Conservation (phyloP, 1,284 basidiomycete genomes). For the Boletus coffeatus region DNA sequence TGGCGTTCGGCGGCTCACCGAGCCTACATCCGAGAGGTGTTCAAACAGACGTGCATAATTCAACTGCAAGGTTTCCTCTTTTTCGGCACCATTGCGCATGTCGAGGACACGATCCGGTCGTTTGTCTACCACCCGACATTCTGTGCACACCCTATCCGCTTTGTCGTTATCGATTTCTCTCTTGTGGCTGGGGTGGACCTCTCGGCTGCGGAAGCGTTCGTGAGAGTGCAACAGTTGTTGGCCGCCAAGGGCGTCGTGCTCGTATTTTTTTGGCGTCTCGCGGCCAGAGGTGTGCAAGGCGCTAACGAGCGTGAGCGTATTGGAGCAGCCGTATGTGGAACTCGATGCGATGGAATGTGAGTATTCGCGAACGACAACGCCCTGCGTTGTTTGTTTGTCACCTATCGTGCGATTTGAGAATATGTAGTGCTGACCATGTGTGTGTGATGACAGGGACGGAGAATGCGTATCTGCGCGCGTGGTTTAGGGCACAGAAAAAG, state of each 20-base stretch:
- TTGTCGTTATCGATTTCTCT: too few species aligned
- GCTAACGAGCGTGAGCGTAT: constrained; percentile 67
- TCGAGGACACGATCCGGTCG: too few species aligned
- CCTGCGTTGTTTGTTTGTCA: constrained; percentile 1
- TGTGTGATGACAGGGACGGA: constrained; percentile 64
- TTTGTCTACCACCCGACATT: too few species aligned
- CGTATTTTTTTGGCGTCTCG: constrained; percentile 79
- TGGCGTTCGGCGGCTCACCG: too few species aligned
- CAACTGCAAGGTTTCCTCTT: too few species aligned
- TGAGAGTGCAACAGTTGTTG: constrained; percentile 84
- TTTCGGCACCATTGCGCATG: too few species aligned
- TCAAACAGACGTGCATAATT: too few species aligned
- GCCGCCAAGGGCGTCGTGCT: constrained; percentile 74
- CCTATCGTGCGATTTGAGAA: background rate
- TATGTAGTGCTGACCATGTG: constrained; percentile 14
- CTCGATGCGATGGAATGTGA: constrained; percentile 91
- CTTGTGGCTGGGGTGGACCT: constrained; percentile 37
- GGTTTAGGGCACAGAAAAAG: constrained; percentile 61
- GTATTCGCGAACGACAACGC: constrained; percentile 22
- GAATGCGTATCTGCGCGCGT: constrained; percentile 77
- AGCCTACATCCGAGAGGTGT: too few species aligned
- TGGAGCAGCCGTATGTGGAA: constrained; percentile 76
- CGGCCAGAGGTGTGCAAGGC: constrained; percentile 65
- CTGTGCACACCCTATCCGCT: too few species aligned
- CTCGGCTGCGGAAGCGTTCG: constrained; percentile 92